phyloP scores from a whole-genome alignment of 495 filamentous ascomycete species.

The Bacidia gigantensis region DNA sequence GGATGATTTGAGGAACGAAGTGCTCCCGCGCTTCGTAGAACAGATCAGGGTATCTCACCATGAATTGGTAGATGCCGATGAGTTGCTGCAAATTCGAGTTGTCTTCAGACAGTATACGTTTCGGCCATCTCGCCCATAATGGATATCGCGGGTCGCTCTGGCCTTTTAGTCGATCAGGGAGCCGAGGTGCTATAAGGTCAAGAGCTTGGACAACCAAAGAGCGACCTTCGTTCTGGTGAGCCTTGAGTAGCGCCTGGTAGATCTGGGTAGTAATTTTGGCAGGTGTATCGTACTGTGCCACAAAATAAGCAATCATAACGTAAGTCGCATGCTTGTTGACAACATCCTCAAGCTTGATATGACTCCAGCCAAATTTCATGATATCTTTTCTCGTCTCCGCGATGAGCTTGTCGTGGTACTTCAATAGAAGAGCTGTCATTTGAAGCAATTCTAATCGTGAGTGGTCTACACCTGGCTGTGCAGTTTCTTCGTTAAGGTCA shows the following conservation, averaged over 20 bases:
- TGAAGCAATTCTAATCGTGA: constrained; percentile 93
- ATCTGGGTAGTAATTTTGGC: constrained; percentile 91
- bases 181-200: constrained; percentile 82
- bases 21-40: constrained; percentile 93
- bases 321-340: constrained; percentile 99
- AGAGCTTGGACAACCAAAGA: constrained; percentile 86
- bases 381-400: constrained; percentile 92
- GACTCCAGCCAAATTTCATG: constrained; percentile 98
- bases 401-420: constrained; percentile 73
- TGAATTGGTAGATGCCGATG: constrained; percentile 92
- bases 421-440: constrained; percentile 83
- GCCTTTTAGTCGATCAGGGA: constrained; percentile 49
- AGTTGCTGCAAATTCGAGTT: constrained; percentile 94
- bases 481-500: constrained; percentile 72
- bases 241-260: constrained; percentile 76
- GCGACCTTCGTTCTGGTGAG: constrained; percentile 88
- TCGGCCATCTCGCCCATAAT: constrained; percentile 81
- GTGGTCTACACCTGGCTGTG: constrained; percentile 81
- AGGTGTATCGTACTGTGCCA: constrained; percentile 90
- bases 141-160: constrained; percentile 45
- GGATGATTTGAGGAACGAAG: constrained; percentile 77
- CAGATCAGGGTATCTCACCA: constrained; percentile 80
- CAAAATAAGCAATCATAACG: constrained; percentile 94
- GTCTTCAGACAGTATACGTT: constrained; percentile 85
- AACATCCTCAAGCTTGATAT: constrained; percentile 90